These are phyloP conservation scores for Fusarium domesticum DNA, from an alignment of 2,329 filamentous ascomycete genomes.

Conservation along the genomic window DNA sequence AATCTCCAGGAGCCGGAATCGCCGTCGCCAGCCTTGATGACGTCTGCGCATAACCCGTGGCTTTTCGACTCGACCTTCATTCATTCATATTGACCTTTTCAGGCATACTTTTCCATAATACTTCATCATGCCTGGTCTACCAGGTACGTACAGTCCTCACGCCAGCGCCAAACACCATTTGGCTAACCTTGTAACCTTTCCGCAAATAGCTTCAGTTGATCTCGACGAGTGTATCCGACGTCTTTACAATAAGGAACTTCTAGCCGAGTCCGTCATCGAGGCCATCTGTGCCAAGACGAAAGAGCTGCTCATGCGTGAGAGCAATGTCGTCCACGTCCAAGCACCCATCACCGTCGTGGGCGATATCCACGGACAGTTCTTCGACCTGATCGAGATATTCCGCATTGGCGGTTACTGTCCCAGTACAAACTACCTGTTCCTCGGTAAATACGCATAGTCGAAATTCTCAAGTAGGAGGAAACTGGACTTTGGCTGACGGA, in stretches of 20 bases:
- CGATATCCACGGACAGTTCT: conserved; percentile 98
- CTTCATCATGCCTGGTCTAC: conserved; percentile 54
- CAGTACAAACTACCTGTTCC: conserved; percentile 96
- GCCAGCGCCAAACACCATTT: conserved; percentile 2
- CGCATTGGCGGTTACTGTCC: conserved; percentile 96
- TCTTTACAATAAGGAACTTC: conserved; percentile 93
- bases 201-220: conserved; percentile 77
- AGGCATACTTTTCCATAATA: conserved; percentile 4
- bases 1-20: conserved; percentile 37
- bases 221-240: conserved; percentile 97
- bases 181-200: conserved; percentile 10
- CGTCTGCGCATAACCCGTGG: conserved; percentile 37
- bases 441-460: conserved; percentile 56
- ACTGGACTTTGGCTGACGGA: conserved; percentile 9
- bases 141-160: conserved; percentile 39
- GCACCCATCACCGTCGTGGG: conserved; percentile 96
- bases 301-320: conserved; percentile 98
- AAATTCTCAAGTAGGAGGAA: not conserved
- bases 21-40: conserved; percentile 38
- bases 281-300: conserved; percentile 99
- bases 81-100: conserved; percentile 4
- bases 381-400: conserved; percentile 98
- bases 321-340: conserved; percentile 96
- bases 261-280: conserved; percentile 97
- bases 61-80: conserved; percentile 7